Conservation (phyloP, 2,329 filamentous ascomycete species). For the Exserohilum turcica region DNA sequence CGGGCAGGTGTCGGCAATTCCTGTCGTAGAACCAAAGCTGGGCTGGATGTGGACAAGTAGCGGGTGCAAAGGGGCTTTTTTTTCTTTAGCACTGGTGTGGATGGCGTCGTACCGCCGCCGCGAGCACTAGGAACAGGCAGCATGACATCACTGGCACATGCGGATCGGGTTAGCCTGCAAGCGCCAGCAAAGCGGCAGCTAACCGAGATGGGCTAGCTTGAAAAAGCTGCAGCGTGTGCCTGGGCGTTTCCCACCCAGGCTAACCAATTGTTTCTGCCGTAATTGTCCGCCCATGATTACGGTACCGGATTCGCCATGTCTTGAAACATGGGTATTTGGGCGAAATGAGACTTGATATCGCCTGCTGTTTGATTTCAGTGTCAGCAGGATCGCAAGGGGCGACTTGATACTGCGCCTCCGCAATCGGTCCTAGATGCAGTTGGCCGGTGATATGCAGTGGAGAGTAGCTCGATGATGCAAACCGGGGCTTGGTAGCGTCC, state of each 20-base stretch:
- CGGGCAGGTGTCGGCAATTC: conserved; percentile 8
- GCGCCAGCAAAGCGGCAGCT: background rate
- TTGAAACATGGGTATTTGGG: background rate
- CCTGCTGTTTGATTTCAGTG: background rate
- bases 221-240: background rate
- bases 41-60: background rate
- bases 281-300: background rate
- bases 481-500: conserved; percentile 4
- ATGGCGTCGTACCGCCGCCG: conserved; percentile 3
- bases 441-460: background rate
- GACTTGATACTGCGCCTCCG: background rate
- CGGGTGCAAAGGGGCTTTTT: conserved; percentile 1
- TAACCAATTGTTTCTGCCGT: background rate
- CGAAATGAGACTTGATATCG: background rate
- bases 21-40: background rate
- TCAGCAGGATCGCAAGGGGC: background rate
- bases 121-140: conserved; percentile 8
- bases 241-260: conserved; percentile 1
- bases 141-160: conserved; percentile 8
- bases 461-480: conserved; percentile 1
- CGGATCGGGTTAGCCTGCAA: background rate
- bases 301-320: background rate
- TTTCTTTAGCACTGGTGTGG: background rate
- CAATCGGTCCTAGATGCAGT: background rate
- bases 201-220: background rate